A percentile compares a stretch with the other conserved stretches of the same genome.
Evolutionary conservation across 305 asterid genomes (phyloP).

Genomic region (Fraxinus albicans): DNA sequence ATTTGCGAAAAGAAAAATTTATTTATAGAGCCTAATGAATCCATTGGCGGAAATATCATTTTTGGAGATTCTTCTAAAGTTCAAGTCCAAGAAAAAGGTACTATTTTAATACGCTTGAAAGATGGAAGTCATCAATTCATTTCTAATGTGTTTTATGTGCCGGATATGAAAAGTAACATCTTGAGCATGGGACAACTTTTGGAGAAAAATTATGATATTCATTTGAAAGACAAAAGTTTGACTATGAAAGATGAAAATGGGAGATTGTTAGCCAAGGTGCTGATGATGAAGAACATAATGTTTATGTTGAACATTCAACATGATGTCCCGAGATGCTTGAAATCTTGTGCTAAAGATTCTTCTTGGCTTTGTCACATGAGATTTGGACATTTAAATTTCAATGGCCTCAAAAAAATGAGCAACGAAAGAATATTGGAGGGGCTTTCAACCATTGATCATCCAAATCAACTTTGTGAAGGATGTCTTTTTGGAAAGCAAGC

Average conservation of each 20-base stretch:
- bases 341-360: neutral
- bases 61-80: neutral
- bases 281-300: neutral
- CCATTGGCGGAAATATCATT: neutral
- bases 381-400: conserved; percentile 3
- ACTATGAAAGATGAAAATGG: neutral
- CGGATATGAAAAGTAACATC: too few species aligned
- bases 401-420: neutral
- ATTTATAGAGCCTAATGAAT: neutral
- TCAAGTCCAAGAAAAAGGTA: neutral
- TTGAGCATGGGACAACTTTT: neutral
- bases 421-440: neutral
- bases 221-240: neutral
- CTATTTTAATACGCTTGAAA: too few species aligned
- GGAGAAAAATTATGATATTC: neutral
- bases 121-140: neutral
- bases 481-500: conserved; percentile 1
- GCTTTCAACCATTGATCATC: neutral
- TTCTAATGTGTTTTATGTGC: neutral
- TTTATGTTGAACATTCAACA: neutral
- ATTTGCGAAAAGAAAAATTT: neutral
- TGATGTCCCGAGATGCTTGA: neutral
- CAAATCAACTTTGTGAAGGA: neutral
- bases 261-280: neutral
- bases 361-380: neutral